Evolutionary conservation across 352 stramenopile genomes (phyloP).

Genomic region (Globisporangium paddicum): DNA sequence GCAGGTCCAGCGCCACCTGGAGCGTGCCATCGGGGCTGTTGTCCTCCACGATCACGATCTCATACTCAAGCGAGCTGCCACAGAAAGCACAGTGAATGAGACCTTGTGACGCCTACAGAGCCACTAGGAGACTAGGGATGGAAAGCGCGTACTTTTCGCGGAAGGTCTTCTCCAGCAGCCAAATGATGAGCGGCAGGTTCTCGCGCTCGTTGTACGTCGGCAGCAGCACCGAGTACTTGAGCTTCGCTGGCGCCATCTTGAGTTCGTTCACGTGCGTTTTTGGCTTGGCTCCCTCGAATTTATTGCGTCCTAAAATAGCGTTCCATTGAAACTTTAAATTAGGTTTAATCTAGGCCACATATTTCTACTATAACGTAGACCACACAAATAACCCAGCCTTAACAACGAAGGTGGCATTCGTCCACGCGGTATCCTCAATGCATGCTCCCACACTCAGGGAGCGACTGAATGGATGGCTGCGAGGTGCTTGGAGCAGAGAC

Average conservation of each 20-base stretch:
- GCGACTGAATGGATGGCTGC: too few species aligned
- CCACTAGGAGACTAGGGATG: not conserved
- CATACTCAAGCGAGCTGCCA: conserved; percentile 84
- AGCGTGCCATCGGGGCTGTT: conserved; percentile 96
- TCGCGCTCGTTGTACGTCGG: conserved; percentile 99
- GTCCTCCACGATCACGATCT: conserved; percentile 98
- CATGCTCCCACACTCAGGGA: too few species aligned
- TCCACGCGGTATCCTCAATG: too few species aligned
- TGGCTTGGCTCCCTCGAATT: not conserved
- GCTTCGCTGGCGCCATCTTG: not conserved
- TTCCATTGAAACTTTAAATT: too few species aligned
- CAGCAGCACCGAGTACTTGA: conserved; percentile 95
- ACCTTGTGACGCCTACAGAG: not conserved
- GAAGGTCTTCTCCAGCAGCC: conserved; percentile 95
- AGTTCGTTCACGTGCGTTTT: too few species aligned
- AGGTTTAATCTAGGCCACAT: too few species aligned
- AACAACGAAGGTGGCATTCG: too few species aligned
- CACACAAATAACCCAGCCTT: too few species aligned
- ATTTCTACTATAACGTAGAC: too few species aligned
- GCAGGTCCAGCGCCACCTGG: conserved; percentile 89
- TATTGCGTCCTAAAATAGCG: too few species aligned
- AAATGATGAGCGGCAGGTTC: conserved; percentile 98
- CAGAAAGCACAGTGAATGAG: not conserved
- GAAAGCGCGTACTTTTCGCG: conserved; percentile 65
- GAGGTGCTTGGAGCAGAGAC: too few species aligned